These are phyloP conservation scores for Erigeron canadensis DNA, from an alignment of 129 eudicot genomes.

Conservation along the genomic window DNA sequence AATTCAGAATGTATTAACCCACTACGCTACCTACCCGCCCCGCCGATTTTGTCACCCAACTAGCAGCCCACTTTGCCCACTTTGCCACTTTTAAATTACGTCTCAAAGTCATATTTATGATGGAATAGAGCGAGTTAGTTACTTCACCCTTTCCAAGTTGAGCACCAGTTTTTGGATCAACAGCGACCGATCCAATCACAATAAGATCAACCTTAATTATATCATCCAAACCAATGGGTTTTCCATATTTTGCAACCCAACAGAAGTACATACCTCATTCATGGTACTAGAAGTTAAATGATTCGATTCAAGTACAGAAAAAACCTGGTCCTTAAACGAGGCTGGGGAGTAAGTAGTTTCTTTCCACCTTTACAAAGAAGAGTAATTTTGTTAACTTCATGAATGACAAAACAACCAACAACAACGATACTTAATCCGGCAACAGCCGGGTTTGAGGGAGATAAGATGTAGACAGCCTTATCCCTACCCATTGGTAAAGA, in stretches of 20 bases:
- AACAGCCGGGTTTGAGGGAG: no score
- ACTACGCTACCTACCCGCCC: no score
- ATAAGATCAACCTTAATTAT: constrained; percentile 87
- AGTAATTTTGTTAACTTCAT: not conserved
- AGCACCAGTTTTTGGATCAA: constrained; percentile 91
- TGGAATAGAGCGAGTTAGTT: constrained; percentile 16
- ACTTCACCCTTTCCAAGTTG: constrained; percentile 99
- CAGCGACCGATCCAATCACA: constrained; percentile 92
- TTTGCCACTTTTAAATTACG: not conserved
- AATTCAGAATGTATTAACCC: no score
- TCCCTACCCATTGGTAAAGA: no score
- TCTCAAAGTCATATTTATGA: not conserved
- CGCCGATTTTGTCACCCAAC: no score
- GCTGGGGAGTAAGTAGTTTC: constrained; percentile 87
- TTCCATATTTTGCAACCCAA: constrained; percentile 90
- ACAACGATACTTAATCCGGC: no score
- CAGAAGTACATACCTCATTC: constrained; percentile 95
- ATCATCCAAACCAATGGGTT: constrained; percentile 84
- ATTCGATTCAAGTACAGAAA: constrained; percentile 69
- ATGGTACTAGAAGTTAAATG: constrained; percentile 57
- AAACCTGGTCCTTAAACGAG: constrained; percentile 91
- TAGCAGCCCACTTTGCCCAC: not conserved
- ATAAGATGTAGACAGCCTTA: no score
- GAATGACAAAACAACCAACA: not conserved
- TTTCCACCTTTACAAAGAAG: constrained; percentile 57